phyloP scores from a whole-genome alignment of 352 stramenopile species.

The Phytopythium boreale region DNA sequence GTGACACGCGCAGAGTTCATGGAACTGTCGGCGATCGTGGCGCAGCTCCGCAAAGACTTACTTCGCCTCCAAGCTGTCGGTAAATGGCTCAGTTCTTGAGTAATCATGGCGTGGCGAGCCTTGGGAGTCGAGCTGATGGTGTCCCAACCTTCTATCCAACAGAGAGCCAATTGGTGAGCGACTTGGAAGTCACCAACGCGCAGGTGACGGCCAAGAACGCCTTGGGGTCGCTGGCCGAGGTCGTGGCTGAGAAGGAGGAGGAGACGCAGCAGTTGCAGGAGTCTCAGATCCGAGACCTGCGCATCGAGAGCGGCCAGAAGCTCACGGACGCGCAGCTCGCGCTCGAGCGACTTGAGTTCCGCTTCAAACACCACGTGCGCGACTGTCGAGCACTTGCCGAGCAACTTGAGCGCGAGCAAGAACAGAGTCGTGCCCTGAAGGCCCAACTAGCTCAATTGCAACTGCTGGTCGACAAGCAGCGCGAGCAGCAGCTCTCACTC shows the following conservation, averaged over 20 bases:
- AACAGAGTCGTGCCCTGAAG: slow-evolving; percentile 33
- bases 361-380: slow-evolving; percentile 56
- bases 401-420: slow-evolving; percentile 44
- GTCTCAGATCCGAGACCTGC: slow-evolving; percentile 38
- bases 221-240: slow-evolving; percentile 38
- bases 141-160: slow-evolving; percentile 1
- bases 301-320: slow-evolving; percentile 42
- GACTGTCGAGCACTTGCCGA: slow-evolving; percentile 47
- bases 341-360: slow-evolving; percentile 64
- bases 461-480: slow-evolving; percentile 36
- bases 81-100: slow-evolving; percentile 10
- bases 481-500: slow-evolving; percentile 45
- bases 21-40: slow-evolving; percentile 39
- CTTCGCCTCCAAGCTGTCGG: slow-evolving; percentile 35
- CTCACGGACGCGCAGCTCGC: slow-evolving; percentile 43
- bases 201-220: slow-evolving; percentile 39
- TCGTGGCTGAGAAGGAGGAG: slow-evolving; percentile 44
- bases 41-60: slow-evolving; percentile 46
- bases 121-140: not conserved
- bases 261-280: slow-evolving; percentile 33
- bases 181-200: slow-evolving; percentile 41
- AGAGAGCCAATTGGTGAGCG: slow-evolving; percentile 49
- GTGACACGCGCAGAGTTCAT: slow-evolving; percentile 60
- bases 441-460: slow-evolving; percentile 44
- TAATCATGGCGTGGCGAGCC: no score